Evolutionary conservation across 371 early-diverging fungal genomes (phyloP).

Genomic region (Cokeromyces recurvatus): DNA sequence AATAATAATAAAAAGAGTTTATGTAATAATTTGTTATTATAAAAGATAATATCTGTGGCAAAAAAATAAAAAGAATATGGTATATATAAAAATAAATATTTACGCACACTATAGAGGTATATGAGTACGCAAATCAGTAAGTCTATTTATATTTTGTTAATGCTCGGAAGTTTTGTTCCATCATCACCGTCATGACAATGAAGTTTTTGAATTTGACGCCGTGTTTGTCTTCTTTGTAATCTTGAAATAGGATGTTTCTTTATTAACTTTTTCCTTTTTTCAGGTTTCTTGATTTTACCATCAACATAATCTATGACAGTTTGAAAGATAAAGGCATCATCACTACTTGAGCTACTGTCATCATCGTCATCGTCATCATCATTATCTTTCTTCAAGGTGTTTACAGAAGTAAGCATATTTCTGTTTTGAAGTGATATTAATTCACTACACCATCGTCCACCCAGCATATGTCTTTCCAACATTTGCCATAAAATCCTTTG

Average conservation of each 20-base stretch:
- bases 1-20: no score
- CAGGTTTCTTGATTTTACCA: conserved; percentile 4
- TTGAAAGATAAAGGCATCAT: neutral
- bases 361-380: no score
- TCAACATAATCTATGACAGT: conserved; percentile 15
- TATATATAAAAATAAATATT: no score
- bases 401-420: neutral
- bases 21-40: no score
- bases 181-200: conserved; percentile 17
- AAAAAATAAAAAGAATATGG: no score
- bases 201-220: conserved; percentile 13
- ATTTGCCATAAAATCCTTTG: conserved; percentile 18
- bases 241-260: neutral
- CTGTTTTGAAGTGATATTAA: conserved; percentile 1
- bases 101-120: no score
- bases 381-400: conserved; percentile 6
- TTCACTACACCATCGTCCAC: conserved; percentile 14
- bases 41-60: no score
- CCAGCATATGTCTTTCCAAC: conserved; percentile 11
- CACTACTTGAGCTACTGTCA: conserved; percentile 7
- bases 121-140: neutral
- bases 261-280: neutral
- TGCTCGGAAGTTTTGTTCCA: neutral
- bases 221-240: conserved; percentile 4
- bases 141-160: no score